These are phyloP conservation scores for Collybiopsis confluens DNA, from an alignment of 768 basidiomycete genomes.

Conservation along the genomic window DNA sequence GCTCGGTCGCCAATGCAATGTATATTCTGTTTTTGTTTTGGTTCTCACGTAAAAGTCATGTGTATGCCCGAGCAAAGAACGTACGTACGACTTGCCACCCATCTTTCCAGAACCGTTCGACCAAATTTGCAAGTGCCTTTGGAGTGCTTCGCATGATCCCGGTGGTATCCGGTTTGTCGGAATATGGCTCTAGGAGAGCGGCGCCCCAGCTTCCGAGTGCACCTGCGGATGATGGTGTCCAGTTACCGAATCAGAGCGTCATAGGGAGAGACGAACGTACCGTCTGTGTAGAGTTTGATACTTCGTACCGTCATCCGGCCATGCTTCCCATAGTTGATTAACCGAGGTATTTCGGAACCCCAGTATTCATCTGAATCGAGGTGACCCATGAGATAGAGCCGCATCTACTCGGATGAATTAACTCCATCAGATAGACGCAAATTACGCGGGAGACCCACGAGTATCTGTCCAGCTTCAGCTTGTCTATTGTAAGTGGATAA, in stretches of 20 bases:
- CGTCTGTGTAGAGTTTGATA: slow-evolving; percentile 77
- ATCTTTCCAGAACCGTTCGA: slow-evolving; percentile 62
- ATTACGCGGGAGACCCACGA: slow-evolving; percentile 39
- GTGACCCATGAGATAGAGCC: slow-evolving; percentile 60
- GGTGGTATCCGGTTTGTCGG: slow-evolving; percentile 65
- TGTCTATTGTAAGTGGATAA: slow-evolving; percentile 37
- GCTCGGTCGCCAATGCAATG: slow-evolving; percentile 89
- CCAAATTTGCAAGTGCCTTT: slow-evolving; percentile 46
- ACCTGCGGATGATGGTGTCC: slow-evolving; percentile 33
- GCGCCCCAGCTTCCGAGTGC: slow-evolving; percentile 93
- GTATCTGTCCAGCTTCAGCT: slow-evolving; percentile 64
- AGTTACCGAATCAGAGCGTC: background rate
- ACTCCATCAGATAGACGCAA: background rate
- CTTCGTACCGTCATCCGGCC: slow-evolving; percentile 55
- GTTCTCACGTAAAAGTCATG: background rate
- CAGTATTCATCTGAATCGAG: slow-evolving; percentile 56
- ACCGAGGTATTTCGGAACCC: slow-evolving; percentile 54
- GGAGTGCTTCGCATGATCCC: slow-evolving; percentile 67
- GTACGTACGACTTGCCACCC: slow-evolving; percentile 79
- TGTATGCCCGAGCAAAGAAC: background rate
- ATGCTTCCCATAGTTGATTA: slow-evolving; percentile 56
- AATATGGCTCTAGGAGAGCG: slow-evolving; percentile 80
- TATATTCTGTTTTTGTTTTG: slow-evolving; percentile 56
- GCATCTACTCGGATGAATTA: slow-evolving; percentile 38
- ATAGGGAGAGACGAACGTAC: slow-evolving; percentile 26